Conservation (phyloP, 805 yeast genomes). For the Candida hungchunana region DNA sequence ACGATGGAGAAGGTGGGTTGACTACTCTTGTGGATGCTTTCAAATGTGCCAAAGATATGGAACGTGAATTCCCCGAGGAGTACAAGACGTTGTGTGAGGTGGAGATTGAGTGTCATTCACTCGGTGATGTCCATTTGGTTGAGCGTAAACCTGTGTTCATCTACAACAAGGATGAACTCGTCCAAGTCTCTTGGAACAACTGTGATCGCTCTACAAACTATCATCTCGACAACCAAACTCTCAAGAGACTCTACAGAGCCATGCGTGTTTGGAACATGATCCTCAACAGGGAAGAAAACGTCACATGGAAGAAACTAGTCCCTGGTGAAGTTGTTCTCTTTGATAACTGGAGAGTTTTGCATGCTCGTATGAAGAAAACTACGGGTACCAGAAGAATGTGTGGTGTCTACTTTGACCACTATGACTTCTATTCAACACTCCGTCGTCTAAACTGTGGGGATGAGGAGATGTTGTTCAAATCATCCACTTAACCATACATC, state of each 20-base stretch:
- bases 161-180: conserved; percentile 44
- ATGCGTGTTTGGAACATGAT: conserved; percentile 52
- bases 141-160: conserved; percentile 62
- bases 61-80: conserved; percentile 43
- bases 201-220: conserved; percentile 58
- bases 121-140: conserved; percentile 66
- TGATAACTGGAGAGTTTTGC: conserved; percentile 72
- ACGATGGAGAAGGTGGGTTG: conserved; percentile 65
- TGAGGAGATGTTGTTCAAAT: conserved; percentile 34
- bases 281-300: conserved; percentile 46
- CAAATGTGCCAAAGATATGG: conserved; percentile 49
- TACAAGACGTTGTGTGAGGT: conserved; percentile 45
- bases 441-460: conserved; percentile 46
- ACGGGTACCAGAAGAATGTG: conserved; percentile 68
- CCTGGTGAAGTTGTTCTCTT: conserved; percentile 67
- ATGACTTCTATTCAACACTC: conserved; percentile 52
- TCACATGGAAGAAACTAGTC: conserved; percentile 47
- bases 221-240: conserved; percentile 38
- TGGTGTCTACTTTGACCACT: conserved; percentile 67
- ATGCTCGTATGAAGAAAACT: conserved; percentile 56
- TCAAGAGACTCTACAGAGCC: conserved; percentile 51
- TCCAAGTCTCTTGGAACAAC: conserved; percentile 69
- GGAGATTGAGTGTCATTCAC: conserved; percentile 67
- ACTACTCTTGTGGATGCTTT: conserved; percentile 67
- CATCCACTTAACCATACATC: conserved; percentile 12